Base-by-base conservation (phyloP, 768 basidiomycete genomes). In the Sarcodon sp. region DNA sequence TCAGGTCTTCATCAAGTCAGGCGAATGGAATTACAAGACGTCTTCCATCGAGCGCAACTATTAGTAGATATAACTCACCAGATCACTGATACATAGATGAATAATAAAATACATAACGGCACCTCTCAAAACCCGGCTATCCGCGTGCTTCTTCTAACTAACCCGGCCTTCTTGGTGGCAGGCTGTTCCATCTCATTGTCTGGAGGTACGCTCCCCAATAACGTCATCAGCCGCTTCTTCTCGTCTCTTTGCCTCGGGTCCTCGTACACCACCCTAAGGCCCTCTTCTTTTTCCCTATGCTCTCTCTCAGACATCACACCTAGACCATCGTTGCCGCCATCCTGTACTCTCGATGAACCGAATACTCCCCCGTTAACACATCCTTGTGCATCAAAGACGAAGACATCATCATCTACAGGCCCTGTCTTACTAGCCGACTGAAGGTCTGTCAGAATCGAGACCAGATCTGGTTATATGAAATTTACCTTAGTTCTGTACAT, bases 221-320 rank as follows among this genome's bases (percentile, higher is more conserved):
- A 60, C 47, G 62, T 69, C 72, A 82, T 69, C 53, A 85, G 56
- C 57, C 73, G 66, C 51, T 69, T 64, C 60, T 73, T 73, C 61
- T 81, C 80, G 44, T 73, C 75, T 36, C 65, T 60, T 63, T 83
- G 77, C 16, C 62, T 73, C 1, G 81, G 80, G 61, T 86, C 83
- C 57, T 82, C 80, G 52, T 85, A 87, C 49, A 67, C 69, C 7
- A 86, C 80, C 5, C 72, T 67, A 59, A 77, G 64, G 54, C 72
- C 71, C 53, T 71, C 68, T n/a, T 72, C 70, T 12, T 56, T 57
- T 46, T 55, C 56, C 11, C 50, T 52, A 27, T 41, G 4, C 13
- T 15, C 39, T 27, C 15, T 13, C 39, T 15, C 39, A 41, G 21
- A 4, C 21, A 8, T 41, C 8, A 2, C 13, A 11, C 27, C 27